Evolutionary conservation across 1,139 yeast genomes (phyloP).

Genomic region (Protomyces inouyei): DNA sequence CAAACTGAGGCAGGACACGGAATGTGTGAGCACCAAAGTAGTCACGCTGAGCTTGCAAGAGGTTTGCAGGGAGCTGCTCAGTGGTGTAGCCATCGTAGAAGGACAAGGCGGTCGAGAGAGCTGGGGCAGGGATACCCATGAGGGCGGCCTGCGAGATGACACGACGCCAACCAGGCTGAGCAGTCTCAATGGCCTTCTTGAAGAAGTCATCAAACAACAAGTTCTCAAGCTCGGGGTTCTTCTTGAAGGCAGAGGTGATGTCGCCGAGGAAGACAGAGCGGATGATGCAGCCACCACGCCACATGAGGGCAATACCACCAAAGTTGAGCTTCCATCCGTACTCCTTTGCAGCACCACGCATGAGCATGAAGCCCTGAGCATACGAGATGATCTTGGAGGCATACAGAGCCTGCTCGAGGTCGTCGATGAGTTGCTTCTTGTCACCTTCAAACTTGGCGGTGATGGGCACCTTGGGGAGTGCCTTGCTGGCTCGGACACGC

Average conservation of each 20-base stretch:
- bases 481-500: constrained; percentile 77
- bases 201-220: constrained; percentile 80
- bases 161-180: constrained; percentile 94
- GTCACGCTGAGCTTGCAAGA: constrained; percentile 98
- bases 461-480: constrained; percentile 70
- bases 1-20: constrained; percentile 85
- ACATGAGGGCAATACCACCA: constrained; percentile 98
- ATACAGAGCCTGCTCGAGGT: constrained; percentile 95
- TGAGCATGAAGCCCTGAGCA: constrained; percentile 99
- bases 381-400: constrained; percentile 98
- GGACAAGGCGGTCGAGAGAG: constrained; percentile 91
- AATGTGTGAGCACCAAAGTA: constrained; percentile 99
- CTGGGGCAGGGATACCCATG: constrained; percentile 94
- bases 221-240: constrained; percentile 89
- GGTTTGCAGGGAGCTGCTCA: constrained; percentile 90
- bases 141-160: constrained; percentile 71
- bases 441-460: constrained; percentile 54
- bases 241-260: constrained; percentile 93
- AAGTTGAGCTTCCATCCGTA: constrained; percentile 96
- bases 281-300: constrained; percentile 99
- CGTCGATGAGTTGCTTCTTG: constrained; percentile 78
- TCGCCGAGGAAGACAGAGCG: constrained; percentile 97
- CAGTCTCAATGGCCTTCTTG: constrained; percentile 82
- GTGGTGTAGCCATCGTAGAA: constrained; percentile 99
- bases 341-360: constrained; percentile 96